Evolutionary conservation across 2,329 filamentous ascomycete species (phyloP), one percentile per base, ranked within the genome.

Genomic region (Sarocladium brachiariae): DNA sequence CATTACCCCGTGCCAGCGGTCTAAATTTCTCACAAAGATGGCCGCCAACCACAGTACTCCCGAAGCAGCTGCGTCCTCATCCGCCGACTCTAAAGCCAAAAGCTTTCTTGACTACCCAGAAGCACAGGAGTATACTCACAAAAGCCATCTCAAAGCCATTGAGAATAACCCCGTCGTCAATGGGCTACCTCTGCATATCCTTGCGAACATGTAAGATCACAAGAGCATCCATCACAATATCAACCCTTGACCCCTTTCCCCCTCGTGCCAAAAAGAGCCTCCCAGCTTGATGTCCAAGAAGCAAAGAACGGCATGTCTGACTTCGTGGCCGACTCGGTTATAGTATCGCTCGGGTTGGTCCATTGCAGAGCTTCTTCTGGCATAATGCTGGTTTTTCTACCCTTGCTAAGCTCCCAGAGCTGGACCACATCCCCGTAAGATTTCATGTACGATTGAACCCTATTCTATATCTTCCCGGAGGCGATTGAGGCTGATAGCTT

Each of bases 121-220:
- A 21, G 63, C 68, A 52, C 64, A 65, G 9, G 39, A 43, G 23
- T 25, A 25, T 14, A 43, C 7, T 19, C 21, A 43, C 39, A 27
- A 24, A 27, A 18, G 39, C 4, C 65, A 67, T n/a, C 56, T 62
- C 9, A 56, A 56, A n/a, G 56, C 54, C 16, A 43, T 63, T 27
- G 77, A 81, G 54, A 73, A 77, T 35, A 90, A 92, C 62, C 88
- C 89, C 1, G 75, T 81, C 1, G 70, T 95, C 55, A 76, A 83
- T 51, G 89, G 89, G 4, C 66, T 76, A 27, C 66, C 81, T 7
- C 70, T 95, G 45, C 73, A 79, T 24, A 70, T 84, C 49, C 80
- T 77, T 37, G 78, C 80, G 49, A 78, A 73, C 52, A 60, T 86
- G 84, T 87, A 48, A 50, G 38, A 24, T 13, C 27, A 13, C n/a